These are phyloP conservation scores for Penicillium sp. DNA, from an alignment of 2,329 filamentous ascomycete species.

Conservation along the genomic window DNA sequence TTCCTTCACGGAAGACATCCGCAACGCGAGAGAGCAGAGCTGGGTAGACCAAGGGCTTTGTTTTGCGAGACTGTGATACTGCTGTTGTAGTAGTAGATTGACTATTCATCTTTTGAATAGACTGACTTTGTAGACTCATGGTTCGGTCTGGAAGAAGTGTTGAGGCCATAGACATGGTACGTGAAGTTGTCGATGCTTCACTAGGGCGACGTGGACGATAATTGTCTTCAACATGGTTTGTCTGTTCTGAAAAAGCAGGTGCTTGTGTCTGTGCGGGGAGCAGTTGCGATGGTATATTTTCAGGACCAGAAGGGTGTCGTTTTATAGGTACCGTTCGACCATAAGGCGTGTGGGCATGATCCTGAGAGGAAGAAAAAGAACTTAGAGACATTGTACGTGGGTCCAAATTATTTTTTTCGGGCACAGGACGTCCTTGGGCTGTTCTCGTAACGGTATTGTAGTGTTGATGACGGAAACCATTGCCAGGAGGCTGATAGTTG, in stretches of 20 bases:
- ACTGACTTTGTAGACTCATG: constrained; percentile 54
- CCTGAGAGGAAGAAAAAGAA: constrained; percentile 70
- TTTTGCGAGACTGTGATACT: constrained; percentile 58
- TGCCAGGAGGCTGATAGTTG: constrained; percentile 51
- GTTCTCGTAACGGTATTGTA: constrained; percentile 73
- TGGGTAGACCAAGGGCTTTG: constrained; percentile 85
- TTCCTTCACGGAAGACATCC: constrained; percentile 85
- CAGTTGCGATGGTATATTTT: constrained; percentile 18
- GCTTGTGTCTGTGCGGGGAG: constrained; percentile 22
- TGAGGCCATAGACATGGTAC: constrained; percentile 92
- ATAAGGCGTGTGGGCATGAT: constrained; percentile 76
- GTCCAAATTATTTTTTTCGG: constrained; percentile 86
- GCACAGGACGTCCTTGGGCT: constrained; percentile 84
- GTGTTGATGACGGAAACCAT: constrained; percentile 72
- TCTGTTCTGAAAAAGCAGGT: constrained; percentile 29
- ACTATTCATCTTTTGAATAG: constrained; percentile 49
- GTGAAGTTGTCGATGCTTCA: constrained; percentile 42
- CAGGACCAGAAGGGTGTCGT: constrained; percentile 54
- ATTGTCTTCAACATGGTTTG: constrained; percentile 51
- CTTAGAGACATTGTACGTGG: constrained; percentile 97
- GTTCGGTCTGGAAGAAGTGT: constrained; percentile 54
- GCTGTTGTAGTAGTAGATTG: constrained; percentile 53
- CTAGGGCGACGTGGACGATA: constrained; percentile 38
- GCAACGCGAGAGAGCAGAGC: constrained; percentile 90
- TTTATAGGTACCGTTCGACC: constrained; percentile 84